Base-by-base conservation (phyloP, 2,329 filamentous ascomycete genomes). In the Xylariaceae sp. region DNA sequence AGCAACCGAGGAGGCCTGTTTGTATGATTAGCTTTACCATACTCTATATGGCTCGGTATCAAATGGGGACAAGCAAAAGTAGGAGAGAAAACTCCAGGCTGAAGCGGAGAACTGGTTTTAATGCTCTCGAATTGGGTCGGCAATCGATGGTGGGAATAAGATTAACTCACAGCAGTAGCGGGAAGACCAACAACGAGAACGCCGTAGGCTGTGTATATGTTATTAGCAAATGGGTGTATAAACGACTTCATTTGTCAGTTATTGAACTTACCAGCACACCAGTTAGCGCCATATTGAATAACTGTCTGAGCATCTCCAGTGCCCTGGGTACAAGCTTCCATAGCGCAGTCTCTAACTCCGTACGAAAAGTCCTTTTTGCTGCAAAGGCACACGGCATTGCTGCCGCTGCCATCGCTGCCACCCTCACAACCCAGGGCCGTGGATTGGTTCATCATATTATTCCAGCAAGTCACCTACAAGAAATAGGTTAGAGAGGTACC, bases 401-500 rank as follows among this genome's bases (percentile, higher is more conserved):
- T 65, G 49, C 63, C 56, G 8, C 40, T 55, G 3, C 33, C 40
- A 40, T 75, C 67, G 33, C 62, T 64, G 46, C 61, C 52, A 4
- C 29, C 53, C 3, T 27, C 35, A 71, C 82, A 85, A 55, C 75
- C 74, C 29, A 84, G 75, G 46, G 74, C 66, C 27, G 59, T 26
- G 40, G 73, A 73, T 71, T 79, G 73, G 52, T 48, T 63, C n/a
- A 77, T 59, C 80, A 85, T 82, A 73, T 80, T 79, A 64, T 64
- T 68, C 58, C 76, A 72, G 61, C 81, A 84, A 33, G 64, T 70
- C 64, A 69, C 71, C 81, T 84, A 49, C 3, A 2, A 13, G 6
- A 16, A 11, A 46, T 9, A 16, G 16, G 36, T 60, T 15, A 59
- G 46, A 13, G 9, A 46, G 6, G 11, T 9, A 13, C 6, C 27